Percentiles rank a stretch among this genome's conserved stretches.
Evolutionary conservation across 345 rosid species (phyloP).

Genomic region (Populus pruinosa): DNA sequence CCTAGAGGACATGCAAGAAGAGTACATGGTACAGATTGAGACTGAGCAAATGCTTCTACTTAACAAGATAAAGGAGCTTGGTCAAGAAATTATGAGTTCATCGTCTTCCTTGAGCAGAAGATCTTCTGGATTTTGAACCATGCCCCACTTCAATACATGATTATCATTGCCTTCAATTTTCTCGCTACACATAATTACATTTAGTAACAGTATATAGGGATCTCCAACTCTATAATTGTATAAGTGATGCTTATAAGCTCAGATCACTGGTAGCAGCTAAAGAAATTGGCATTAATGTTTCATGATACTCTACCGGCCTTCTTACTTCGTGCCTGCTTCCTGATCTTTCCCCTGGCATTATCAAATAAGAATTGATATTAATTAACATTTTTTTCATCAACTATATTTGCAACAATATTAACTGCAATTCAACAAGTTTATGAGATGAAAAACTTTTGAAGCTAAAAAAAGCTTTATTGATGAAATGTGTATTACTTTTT

Average conservation of each 20-base stretch:
- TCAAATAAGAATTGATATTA: not conserved
- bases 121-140: conserved; percentile 31
- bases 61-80: conserved; percentile 86
- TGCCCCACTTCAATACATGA: not conserved
- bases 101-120: conserved; percentile 45
- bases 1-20: conserved; percentile 71
- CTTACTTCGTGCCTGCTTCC: too few relatives aligned
- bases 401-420: too few relatives aligned
- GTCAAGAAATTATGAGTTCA: conserved; percentile 65
- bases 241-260: not conserved
- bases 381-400: not conserved
- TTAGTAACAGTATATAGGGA: not conserved
- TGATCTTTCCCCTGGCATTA: too few relatives aligned
- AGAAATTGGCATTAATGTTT: not conserved
- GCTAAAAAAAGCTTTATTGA: not conserved
- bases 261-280: not conserved
- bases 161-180: too few relatives aligned
- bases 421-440: too few relatives aligned
- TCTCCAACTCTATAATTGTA: not conserved
- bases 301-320: not conserved
- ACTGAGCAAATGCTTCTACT: conserved; percentile 78
- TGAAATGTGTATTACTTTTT: not conserved
- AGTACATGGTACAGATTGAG: conserved; percentile 77
- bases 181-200: not conserved
- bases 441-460: too few relatives aligned